Evolutionary conservation across 805 yeast species (phyloP).

Genomic region (Saitoella complicata): DNA sequence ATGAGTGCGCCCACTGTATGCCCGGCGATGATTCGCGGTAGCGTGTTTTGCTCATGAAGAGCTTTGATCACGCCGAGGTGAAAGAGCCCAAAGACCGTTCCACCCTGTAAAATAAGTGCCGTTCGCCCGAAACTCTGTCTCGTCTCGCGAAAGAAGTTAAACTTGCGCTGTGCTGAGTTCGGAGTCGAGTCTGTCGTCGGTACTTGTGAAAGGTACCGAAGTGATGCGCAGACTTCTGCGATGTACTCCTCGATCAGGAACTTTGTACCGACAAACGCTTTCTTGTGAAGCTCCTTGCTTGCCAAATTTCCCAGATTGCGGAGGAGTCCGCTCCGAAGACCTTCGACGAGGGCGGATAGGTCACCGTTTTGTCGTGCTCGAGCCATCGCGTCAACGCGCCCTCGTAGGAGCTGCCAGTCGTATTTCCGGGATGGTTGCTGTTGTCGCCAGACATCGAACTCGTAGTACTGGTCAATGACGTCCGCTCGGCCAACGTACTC

Average conservation of each 20-base stretch:
- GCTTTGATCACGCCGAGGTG: slow-evolving; percentile 88
- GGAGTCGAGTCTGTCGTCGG: slow-evolving; percentile 16
- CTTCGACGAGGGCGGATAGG: not conserved
- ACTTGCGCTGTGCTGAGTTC: slow-evolving; percentile 31
- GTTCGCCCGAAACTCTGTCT: slow-evolving; percentile 80
- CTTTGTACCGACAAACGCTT: slow-evolving; percentile 45
- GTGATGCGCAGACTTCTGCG: slow-evolving; percentile 52
- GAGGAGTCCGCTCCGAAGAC: slow-evolving; percentile 32
- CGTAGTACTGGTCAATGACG: too few relatives aligned
- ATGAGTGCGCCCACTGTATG: slow-evolving; percentile 89
- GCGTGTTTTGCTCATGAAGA: slow-evolving; percentile 50
- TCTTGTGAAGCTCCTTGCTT: slow-evolving; percentile 51
- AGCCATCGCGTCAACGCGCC: too few relatives aligned
- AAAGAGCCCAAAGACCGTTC: slow-evolving; percentile 83
- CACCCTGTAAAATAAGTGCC: slow-evolving; percentile 84
- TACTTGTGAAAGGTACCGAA: slow-evolving; percentile 34
- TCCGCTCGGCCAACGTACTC: too few relatives aligned
- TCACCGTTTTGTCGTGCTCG: not conserved
- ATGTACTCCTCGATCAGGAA: slow-evolving; percentile 74
- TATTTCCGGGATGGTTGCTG: too few relatives aligned
- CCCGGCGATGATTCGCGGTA: slow-evolving; percentile 80
- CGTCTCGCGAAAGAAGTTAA: slow-evolving; percentile 71
- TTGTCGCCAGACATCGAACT: too few relatives aligned
- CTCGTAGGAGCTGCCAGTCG: too few relatives aligned
- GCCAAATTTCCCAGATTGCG: slow-evolving; percentile 87